Percentiles rank a stretch among this genome's conserved stretches.
Conservation (phyloP, 2,329 filamentous ascomycete species). For the Diaporthe humulicola region DNA sequence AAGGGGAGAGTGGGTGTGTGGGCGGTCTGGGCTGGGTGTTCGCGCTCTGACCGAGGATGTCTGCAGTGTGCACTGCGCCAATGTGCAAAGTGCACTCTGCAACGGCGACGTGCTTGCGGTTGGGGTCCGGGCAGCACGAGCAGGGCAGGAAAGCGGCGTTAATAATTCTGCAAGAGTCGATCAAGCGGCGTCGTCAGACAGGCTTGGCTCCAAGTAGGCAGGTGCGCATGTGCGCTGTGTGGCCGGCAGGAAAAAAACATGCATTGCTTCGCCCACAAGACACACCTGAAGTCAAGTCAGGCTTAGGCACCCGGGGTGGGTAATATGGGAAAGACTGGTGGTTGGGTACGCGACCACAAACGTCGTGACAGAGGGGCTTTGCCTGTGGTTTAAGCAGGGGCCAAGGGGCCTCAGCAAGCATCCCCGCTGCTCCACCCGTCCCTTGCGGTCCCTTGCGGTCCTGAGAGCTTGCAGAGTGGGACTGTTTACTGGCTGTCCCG, state of each 20-base stretch:
- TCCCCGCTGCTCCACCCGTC: constrained; percentile 20
- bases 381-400: not conserved
- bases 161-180: constrained; percentile 1
- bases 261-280: not conserved
- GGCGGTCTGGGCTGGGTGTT: not conserved
- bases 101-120: constrained; percentile 2
- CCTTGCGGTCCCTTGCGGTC: not conserved
- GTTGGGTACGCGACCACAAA: constrained; percentile 22
- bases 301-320: constrained; percentile 11
- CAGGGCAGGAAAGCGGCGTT: not conserved
- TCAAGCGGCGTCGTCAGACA: not conserved
- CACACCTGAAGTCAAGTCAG: not conserved
- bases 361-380: constrained; percentile 26
- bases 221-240: not conserved
- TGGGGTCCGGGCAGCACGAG: not conserved
- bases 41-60: constrained; percentile 6
- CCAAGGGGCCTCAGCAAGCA: constrained; percentile 2
- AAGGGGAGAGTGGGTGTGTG: not conserved
- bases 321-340: constrained; percentile 21
- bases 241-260: not conserved
- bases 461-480: constrained; percentile 19
- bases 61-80: constrained; percentile 9
- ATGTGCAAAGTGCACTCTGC: not conserved
- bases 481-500: constrained; percentile 39
- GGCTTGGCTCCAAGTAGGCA: not conserved